phyloP scores from a whole-genome alignment of 495 filamentous ascomycete species.

The Cladorrhinum samala region DNA sequence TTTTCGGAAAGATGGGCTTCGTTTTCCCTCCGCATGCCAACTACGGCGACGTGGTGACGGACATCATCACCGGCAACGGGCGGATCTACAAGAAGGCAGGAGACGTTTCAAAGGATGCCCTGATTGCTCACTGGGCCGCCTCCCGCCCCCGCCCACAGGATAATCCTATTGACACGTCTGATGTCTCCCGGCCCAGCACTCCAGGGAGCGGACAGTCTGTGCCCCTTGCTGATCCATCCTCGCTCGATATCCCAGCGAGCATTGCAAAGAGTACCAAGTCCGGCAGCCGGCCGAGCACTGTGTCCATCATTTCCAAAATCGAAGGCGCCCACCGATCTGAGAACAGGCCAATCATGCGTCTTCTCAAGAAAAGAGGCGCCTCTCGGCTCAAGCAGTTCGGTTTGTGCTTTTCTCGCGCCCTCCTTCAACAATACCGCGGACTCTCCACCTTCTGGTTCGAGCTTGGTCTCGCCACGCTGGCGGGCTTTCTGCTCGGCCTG shows the following conservation, averaged over 20 bases:
- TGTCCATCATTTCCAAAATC: background rate
- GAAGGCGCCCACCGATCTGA: background rate
- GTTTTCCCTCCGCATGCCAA: conserved; percentile 37
- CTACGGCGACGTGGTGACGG: conserved; percentile 43
- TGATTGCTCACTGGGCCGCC: conserved; percentile 35
- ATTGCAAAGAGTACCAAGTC: conserved; percentile 1
- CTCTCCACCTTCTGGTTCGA: conserved; percentile 45
- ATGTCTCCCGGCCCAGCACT: conserved; percentile 5
- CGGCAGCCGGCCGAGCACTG: background rate
- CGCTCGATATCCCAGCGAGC: background rate
- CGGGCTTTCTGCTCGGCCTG: conserved; percentile 50
- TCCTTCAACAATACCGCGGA: conserved; percentile 50
- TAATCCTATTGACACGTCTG: background rate
- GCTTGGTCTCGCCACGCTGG: conserved; percentile 43
- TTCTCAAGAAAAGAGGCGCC: conserved; percentile 40
- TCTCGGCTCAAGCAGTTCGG: conserved; percentile 41
- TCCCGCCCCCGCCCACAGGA: conserved; percentile 8
- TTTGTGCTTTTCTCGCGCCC: conserved; percentile 41
- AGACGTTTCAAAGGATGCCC: conserved; percentile 36
- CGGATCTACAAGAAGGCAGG: conserved; percentile 37
- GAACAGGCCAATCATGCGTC: conserved; percentile 3
- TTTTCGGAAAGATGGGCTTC: conserved; percentile 43
- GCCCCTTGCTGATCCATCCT: background rate
- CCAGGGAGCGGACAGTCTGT: background rate
- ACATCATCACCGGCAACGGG: conserved; percentile 47